Base-by-base conservation (phyloP, 208 protist species). In the Leishmania turanica region DNA sequence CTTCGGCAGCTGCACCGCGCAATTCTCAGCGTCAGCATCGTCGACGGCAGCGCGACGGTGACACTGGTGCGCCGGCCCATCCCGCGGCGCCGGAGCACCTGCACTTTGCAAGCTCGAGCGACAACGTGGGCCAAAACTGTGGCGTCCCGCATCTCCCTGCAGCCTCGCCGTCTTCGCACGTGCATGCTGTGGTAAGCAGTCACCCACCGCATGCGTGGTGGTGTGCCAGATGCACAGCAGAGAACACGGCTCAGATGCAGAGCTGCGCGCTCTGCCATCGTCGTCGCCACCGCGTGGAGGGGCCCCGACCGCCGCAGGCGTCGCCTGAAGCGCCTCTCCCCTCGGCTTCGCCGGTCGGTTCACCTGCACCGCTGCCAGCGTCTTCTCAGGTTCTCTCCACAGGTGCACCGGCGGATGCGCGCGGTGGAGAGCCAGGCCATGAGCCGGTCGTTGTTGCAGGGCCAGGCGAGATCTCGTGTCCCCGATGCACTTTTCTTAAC, bases 401-500 rank as follows among this genome's bases (percentile, higher is more conserved):
- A 11, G 27, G 45, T 37, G n/a, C 47, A 37, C n/a, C 40, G 5
- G 40, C 21, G 45, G 45, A 21, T 73, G 68, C 42, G 27, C 27
- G 4, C 31, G 54, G 34, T 37, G 19, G 17, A 27, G 31, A 21
- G 19, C 56, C 56, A 45, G 34, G 51, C n/a, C 13, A 31, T 3
- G 82, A 79, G 21, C 66, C 82, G 21, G 42, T 66, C 19, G 74
- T 81, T 1, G 37, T 76, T 8, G 72, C 76, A 2, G 71, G 42
- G n/a, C 73, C 75, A 17, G 77, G 69, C 1, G 80, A 84, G 65
- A 77, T 87, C 42, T 73, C 86, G 37, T 92, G 84, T 65, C 84
- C 84, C 6, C 83, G 80, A 31, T 90, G 87, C 77, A 90, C 87
- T 1, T 88, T 90, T 71, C 17, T 87, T 4, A 90, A 90, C 53